Evolutionary conservation across 192 early-diverging fungal species (phyloP).

Genomic region (Rhizophagus sp.): DNA sequence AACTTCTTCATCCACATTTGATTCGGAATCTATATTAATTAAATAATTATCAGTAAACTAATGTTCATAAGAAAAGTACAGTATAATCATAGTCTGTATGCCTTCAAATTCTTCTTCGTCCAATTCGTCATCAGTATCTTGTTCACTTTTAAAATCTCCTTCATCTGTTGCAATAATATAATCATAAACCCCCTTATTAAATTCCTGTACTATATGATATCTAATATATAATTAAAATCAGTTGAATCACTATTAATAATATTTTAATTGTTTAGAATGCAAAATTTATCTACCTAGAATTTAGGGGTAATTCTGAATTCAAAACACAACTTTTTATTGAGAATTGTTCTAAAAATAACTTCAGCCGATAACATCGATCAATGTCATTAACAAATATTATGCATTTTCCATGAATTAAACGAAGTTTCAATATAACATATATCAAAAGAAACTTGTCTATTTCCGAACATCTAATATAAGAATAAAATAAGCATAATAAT

Average conservation of each 20-base stretch:
- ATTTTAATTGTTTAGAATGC: not conserved
- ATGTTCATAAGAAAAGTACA: not conserved
- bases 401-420: slow-evolving; percentile 86
- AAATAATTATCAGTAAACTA: not conserved
- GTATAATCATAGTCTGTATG: not conserved
- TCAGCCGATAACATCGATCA: slow-evolving; percentile 87
- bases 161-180: slow-evolving; percentile 97
- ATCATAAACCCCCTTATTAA: slow-evolving; percentile 94
- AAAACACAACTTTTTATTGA: slow-evolving; percentile 87
- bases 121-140: slow-evolving; percentile 59
- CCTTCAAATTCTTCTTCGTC: slow-evolving; percentile 48
- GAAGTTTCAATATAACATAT: slow-evolving; percentile 89
- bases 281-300: slow-evolving; percentile 50
- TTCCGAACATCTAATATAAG: slow-evolving; percentile 59
- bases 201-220: slow-evolving; percentile 95
- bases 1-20: slow-evolving; percentile 38
- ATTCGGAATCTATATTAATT: slow-evolving; percentile 7
- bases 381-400: slow-evolving; percentile 97
- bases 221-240: slow-evolving; percentile 34
- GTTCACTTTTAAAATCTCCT: slow-evolving; percentile 66
- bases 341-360: slow-evolving; percentile 97
- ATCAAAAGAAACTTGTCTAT: slow-evolving; percentile 86
- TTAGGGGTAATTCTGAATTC: slow-evolving; percentile 94
- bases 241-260: not conserved
- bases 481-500: not conserved